Evolutionary conservation across 169 alveolate species (phyloP), one percentile per base, ranked within the genome.

Genomic region (Plasmodium vivax): DNA sequence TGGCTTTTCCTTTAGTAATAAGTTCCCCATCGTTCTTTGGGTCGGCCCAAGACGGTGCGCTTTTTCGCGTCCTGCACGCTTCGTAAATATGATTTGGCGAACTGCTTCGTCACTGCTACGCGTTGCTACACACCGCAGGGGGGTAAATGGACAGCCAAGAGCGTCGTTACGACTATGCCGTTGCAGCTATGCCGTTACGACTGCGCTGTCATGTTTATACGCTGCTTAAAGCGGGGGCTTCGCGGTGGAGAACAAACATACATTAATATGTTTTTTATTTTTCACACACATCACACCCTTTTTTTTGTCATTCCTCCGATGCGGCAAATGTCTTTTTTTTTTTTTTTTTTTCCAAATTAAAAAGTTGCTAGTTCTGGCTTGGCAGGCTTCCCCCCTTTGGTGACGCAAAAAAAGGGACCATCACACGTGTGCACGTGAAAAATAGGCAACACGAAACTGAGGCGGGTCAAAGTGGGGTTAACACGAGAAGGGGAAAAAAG

Each of bases 1-100:
- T 27, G 36, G 23, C 41, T 85, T 85, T 74, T 54, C 93, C 68
- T 85, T 85, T 75, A 74, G 23, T 30, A 85, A 45, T 32, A 14
- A 0, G 68, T 85, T 85, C 12, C 93, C 93, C 93, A 85, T 85
- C 10, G 23, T 45, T 9, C 36, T 9, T 45, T 82, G 32, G 7
- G 62, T 68, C 2, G 38, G n/a, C 38, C 23, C 77, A 30, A 68
- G n/a, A 68, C 16, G 77, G 77, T n/a, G 36, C 14, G 43, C n/a
- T 68, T 27, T 30, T 23, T 23, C 77, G 41, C 77, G 32, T 68
- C 43, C 43, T 68, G 12, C 62, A 12, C 62, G 8, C 62, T 51
- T 51, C 23, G 23, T 16, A 51, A 51, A 14, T 12, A 51, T 51
- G 19, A 51, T 16, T 51, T 51, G 62, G 7, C 12, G 1, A 51